Base-by-base conservation (phyloP, 2,329 filamentous ascomycete species). In the Monosporascus sp. region DNA sequence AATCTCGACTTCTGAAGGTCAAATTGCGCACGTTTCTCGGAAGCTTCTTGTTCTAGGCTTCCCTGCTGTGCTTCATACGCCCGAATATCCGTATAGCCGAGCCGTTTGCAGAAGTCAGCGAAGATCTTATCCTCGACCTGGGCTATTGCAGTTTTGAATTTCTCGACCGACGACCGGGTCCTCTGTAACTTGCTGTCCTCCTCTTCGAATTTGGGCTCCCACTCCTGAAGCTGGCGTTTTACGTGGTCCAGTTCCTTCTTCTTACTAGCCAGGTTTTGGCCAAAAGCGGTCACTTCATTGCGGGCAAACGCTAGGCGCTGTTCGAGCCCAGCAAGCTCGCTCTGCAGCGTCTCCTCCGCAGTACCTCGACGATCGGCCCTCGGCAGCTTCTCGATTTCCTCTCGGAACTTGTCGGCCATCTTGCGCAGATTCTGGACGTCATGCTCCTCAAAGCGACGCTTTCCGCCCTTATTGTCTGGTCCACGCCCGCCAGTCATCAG, bases 401-500 rank as follows among this genome's bases (percentile, higher is more conserved):
- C 84, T 63, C 86, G 81, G 55, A 92, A 78, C 65, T 90, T 90
- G 55, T 89, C 84, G 52, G 85, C 87, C 62, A 90, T 78, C 58
- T 85, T 86, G 63, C 87, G 82, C n/a, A 97, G 77, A 55, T 89
- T 89, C 59, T 96, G 89, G 31, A 97, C 84, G 62, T 97, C 91
- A 7, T 88, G 84, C 62, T 97, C 92, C 64, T 96, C 92, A 72
- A 95, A 97, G 50, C 88, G 83, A 54, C 91, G 87, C 59, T 91
- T 88, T 55, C 82, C 83, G 52, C 86, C 85, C 68, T 88, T 89
- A 47, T 85, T 81, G 46, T 88, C 84, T 1, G 85, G 86, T 31
- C 91, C 87, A 57, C 91, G 88, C 60, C 94, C 94, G 78, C 94
- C 94, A 48, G 94, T 97, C 88, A 99, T 97, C 51, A 95, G 80